Evolutionary conservation across 176 grass and related monocot genomes (phyloP), one percentile per base, ranked within the genome.

Genomic region (Eragrostis curvula): DNA sequence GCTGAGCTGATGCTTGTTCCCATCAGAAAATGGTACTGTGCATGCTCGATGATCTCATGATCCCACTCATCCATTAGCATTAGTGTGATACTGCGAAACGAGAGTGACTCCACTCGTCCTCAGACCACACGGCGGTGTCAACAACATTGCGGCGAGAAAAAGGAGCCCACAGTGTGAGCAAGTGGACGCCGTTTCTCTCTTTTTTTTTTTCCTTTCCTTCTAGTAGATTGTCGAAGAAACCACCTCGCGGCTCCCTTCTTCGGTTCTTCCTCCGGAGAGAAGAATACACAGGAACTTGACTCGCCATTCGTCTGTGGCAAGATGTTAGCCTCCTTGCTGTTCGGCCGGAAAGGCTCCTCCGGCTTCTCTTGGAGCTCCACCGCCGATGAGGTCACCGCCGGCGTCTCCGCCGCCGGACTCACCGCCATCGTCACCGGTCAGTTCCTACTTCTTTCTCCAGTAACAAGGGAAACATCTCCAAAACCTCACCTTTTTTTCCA

Each of bases 361-460:
- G 90, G 96, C 59, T 98, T 98, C 86, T 93, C 90, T 2, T 95
- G 96, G 96, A 79, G 78, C 55, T 98, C 96, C 71, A 95, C 92
- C 84, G 96, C 92, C 45, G 92, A 95, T 39, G 79, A 98, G 36
- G 90, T 95, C 70, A 98, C 96, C 51, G 39, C 58, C 17, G 92
- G 86, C 39, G 17, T 95, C 52, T 90, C 94, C 75, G 88, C 91
- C 18, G 45, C 88, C 4, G 88, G 88, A 1, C 96, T 95, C 88
- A 90, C 77, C 48, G 96, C 92, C 42, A 30, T 98, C 82, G 88
- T 98, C 78, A 98, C 96, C 61, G 96, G 96, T 93, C 36, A 15
- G 78, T 57, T 52, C 7, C 10, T 18, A 0, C 3, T 10, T 24
- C 45, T 65, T 65, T 43, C 53, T 47, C 62, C 39, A 13, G 4